Evolutionary conservation across 257 asterid genomes (phyloP), one percentile per base, ranked within the genome.

Genomic region (Paraleonurus japonicus): DNA sequence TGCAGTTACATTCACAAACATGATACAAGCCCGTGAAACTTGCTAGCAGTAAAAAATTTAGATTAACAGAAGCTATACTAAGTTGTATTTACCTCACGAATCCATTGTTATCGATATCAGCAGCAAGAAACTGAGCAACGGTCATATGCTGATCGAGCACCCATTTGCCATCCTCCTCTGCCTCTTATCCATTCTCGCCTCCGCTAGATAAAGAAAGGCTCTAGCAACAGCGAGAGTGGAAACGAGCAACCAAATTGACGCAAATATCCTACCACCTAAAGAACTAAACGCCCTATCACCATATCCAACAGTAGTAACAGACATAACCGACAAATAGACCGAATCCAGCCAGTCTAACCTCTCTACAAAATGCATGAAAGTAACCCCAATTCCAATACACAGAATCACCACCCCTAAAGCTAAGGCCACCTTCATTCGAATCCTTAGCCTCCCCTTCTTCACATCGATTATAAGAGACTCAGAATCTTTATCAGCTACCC

Each of bases 171-270:
- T 87, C 74, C 62, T 85, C 81, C 98, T 75, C 26, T 94, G 90
- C 77, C 98, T 81, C 85, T 84, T 94, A 67, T 94, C 97, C 20
- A 94, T 88, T 63, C 98, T 89, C 7, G 95, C 92, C 95, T 94
- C 98, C 48, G 97, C 85, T 85, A 94, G 82, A 82, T 89, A 94
- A 39, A 94, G 96, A 75, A 94, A 94, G 5, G 98, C 98, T 28
- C 97, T 90, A 78, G 98, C 98, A 64, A 94, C 97, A 0, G 98
- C 97, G 68, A 94, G 96, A 5, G 98, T 94, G 0, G 97, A 90
- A 37, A 94, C 96, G 33, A 94, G 96, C 86, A 94, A 76, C 98
- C 98, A 94, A 81, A 91, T 66, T 5, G 96, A 87, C 7, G 98
- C 98, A 33, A 94, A 94, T 64, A 87, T 71, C 74, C 98, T 82